Conservation (phyloP, 2,329 filamentous ascomycete species). For the Fusarium foetens region DNA sequence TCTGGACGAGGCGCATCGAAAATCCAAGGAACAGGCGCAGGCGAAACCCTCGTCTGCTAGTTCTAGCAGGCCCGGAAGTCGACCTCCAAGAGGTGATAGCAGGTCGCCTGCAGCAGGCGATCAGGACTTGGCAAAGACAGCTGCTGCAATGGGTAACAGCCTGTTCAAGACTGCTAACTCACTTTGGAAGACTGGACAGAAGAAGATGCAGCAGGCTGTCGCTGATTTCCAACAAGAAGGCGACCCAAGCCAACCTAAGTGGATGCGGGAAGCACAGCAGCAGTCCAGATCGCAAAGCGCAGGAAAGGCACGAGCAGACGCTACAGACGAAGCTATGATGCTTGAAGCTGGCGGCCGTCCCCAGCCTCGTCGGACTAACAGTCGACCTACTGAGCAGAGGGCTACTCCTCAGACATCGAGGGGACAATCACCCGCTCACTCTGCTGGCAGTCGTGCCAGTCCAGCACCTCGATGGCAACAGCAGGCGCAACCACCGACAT, state of each 20-base stretch:
- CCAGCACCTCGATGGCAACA: slow-evolving; percentile 71
- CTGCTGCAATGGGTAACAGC: slow-evolving; percentile 82
- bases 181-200: slow-evolving; percentile 93
- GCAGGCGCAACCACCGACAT: slow-evolving; percentile 51
- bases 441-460: slow-evolving; percentile 56
- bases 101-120: slow-evolving; percentile 67
- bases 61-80: slow-evolving; percentile 37
- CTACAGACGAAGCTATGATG: slow-evolving; percentile 81
- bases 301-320: slow-evolving; percentile 49
- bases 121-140: slow-evolving; percentile 81
- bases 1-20: slow-evolving; percentile 87
- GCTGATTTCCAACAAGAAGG: slow-evolving; percentile 80
- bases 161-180: slow-evolving; percentile 95
- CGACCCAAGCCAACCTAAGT: slow-evolving; percentile 86
- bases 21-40: slow-evolving; percentile 78
- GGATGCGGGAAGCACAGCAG: slow-evolving; percentile 83
- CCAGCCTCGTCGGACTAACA: slow-evolving; percentile 51
- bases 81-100: slow-evolving; percentile 56
- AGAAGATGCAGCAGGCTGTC: slow-evolving; percentile 91
- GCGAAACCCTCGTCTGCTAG: slow-evolving; percentile 59
- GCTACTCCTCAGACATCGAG: slow-evolving; percentile 52
- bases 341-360: slow-evolving; percentile 73
- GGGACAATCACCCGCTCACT: slow-evolving; percentile 61
- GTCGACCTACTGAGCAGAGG: slow-evolving; percentile 43
- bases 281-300: slow-evolving; percentile 53